Evolutionary conservation across 2,329 filamentous ascomycete genomes (phyloP), one percentile per base, ranked within the genome.

Genomic region (Boeremia lycopersici): DNA sequence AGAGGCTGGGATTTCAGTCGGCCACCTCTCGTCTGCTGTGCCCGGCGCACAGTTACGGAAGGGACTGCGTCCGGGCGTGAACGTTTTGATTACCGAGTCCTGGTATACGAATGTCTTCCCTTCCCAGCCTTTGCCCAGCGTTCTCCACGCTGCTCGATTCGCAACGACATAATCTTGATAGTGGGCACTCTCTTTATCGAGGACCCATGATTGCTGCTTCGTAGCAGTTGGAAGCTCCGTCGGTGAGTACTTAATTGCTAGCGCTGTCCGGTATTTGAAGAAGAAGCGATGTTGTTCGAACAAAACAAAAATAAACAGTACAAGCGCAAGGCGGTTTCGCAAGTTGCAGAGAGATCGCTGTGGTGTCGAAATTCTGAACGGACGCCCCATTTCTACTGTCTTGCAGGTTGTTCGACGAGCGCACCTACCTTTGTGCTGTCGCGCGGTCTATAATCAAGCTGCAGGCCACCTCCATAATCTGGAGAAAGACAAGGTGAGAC

Each of bases 1-100:
- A n/a, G 63, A 62, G 9, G 64, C 68, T 4, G 65, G 65, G 25
- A 71, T 69, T 38, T 72, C 69, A 2, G 65, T 64, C 0, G 67
- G 68, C 67, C 67, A 70, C 46, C 19, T 57, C 10, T 56, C 48
- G 17, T 45, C 9, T 9, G 34, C n/a, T 11, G 30, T n/a, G 3
- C 57, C 46, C 4, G 57, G 52, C 8, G 56, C 57, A 44, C 68
- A 70, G 26, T 71, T 71, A 2, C 68, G 61, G 30, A 68, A 64
- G 4, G 68, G 65, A 50, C 65, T 67, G 11, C 51, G 50, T 9
- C 55, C 65, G 26, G 65, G 57, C 10, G 55, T 61, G 28, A 67
- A 69, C 2, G 65, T 70, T 40, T 69, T 69, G 53, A 70, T 70
- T 1, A 68, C 67, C 2, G 52, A 62, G 33, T 60, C 51, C 29